phyloP scores from a whole-genome alignment of 176 grass and related monocot species.

The Aegilops speltoides region DNA sequence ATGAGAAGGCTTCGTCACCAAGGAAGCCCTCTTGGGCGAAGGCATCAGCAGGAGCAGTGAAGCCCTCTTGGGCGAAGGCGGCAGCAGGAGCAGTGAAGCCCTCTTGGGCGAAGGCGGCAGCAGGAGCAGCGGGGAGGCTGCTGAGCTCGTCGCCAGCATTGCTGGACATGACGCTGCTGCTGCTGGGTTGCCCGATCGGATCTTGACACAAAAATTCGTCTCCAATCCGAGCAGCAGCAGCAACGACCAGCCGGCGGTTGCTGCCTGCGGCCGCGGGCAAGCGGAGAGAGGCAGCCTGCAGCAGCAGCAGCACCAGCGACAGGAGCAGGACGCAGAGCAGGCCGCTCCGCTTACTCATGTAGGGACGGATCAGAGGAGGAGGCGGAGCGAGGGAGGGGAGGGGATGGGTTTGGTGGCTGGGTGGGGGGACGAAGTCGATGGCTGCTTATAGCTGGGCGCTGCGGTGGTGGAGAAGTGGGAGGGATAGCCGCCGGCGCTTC shows the following conservation, averaged over 20 bases:
- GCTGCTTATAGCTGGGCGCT: not conserved
- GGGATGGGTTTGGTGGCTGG: not conserved
- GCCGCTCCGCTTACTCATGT: not conserved
- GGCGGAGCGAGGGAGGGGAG: not conserved
- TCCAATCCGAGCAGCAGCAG: not conserved
- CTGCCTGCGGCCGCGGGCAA: not conserved
- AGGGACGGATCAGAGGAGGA: not conserved
- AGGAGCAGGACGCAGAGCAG: not conserved
- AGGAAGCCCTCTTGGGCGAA: not conserved
- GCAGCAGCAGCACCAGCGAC: conserved; percentile 12
- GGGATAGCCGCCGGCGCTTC: not conserved
- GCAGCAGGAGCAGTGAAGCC: not conserved
- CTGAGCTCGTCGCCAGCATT: not conserved
- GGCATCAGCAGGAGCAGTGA: not conserved
- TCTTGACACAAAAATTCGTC: not conserved
- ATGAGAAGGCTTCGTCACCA: not conserved
- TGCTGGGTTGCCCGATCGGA: not conserved
- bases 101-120: not conserved
- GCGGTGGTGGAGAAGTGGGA: not conserved
- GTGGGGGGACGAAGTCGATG: not conserved
- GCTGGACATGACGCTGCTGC: conserved; percentile 2
- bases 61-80: not conserved
- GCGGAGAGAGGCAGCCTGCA: not conserved
- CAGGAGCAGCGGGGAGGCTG: not conserved
- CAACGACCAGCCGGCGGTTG: not conserved